Evolutionary conservation across 1,139 yeast species (phyloP), one percentile per base, ranked within the genome.

Genomic region (Wickerhamomyces sp.): DNA sequence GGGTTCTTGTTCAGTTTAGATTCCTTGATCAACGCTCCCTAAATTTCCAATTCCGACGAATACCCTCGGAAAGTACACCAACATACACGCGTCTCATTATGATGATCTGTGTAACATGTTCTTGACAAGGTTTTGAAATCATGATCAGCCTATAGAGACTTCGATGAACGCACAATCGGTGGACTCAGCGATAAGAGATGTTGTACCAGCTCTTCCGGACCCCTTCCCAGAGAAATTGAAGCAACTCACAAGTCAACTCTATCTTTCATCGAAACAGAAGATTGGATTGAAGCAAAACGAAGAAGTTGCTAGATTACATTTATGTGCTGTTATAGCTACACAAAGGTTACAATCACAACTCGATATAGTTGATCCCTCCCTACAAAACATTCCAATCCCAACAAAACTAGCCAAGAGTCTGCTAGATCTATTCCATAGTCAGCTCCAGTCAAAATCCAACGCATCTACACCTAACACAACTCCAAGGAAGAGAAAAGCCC

Each of bases 261-360:
- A 82, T 56, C 75, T 72, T 47, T 61, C 78, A 4, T 77, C 84
- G 34, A 65, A 79, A 15, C 75, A 69, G 45, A 73, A 75, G 51
- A 69, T 73, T 45, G 69, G 74, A 31, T 62, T 75, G 7, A 69
- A 78, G 7, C 72, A 73, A 32, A 69, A 70, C 35, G 75, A 78
- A 43, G 90, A 84, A 52, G 68, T 76, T 2, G 88, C 86, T 1
- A 66, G 91, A 40, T 74, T 74, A 49, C 90, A 84, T 57, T 61
- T 84, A 14, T 80, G 88, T 61, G 85, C 88, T 2, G 78, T 68
- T 50, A 61, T 83, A 31, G 81, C 86, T 0, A 73, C 75, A 11
- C 83, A 79, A 48, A 71, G 71, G 52, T 72, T 76, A 41, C 66
- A 66, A 26, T 64, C 67, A n/a, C 63, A 62, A 36, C 65, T 74